Conservation (phyloP, 495 filamentous ascomycete genomes). For the Podospora tetraspora region DNA sequence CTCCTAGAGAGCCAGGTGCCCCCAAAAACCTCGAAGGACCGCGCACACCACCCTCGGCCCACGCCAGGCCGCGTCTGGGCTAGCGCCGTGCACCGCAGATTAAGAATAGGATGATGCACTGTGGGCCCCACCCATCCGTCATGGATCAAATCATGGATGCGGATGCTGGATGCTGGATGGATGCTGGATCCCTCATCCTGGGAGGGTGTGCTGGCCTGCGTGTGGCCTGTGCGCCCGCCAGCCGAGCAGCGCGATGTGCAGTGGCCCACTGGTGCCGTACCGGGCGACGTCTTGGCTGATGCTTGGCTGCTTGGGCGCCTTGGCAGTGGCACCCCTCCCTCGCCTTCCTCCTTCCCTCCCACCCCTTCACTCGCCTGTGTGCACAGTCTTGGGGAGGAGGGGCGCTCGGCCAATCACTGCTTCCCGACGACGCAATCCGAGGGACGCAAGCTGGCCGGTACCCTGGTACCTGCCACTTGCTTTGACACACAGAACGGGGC, state of each 20-base stretch:
- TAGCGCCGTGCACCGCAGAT: constrained; percentile 30
- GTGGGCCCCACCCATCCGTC: constrained; percentile 21
- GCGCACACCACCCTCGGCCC: constrained; percentile 20
- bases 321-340: neutral
- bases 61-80: constrained; percentile 22
- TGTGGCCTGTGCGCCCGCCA: constrained; percentile 16
- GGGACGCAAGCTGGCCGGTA: constrained; percentile 24
- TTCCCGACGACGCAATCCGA: constrained; percentile 30
- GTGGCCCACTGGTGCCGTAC: constrained; percentile 1
- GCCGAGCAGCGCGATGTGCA: constrained; percentile 8
- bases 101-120: constrained; percentile 35
- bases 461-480: constrained; percentile 22
- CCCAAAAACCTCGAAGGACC: constrained; percentile 7
- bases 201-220: constrained; percentile 29
- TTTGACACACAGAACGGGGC: constrained; percentile 28
- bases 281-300: constrained; percentile 1
- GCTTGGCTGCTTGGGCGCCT: neutral
- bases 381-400: neutral
- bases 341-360: neutral
- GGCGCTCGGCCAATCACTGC: constrained; percentile 30
- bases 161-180: neutral
- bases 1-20: neutral
- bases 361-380: too few species aligned
- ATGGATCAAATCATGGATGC: neutral
- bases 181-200: constrained; percentile 7